Percentiles rank a stretch among this genome's conserved stretches.
phyloP scores from a whole-genome alignment of 768 basidiomycete species.

The Psilocybe tampanensis region DNA sequence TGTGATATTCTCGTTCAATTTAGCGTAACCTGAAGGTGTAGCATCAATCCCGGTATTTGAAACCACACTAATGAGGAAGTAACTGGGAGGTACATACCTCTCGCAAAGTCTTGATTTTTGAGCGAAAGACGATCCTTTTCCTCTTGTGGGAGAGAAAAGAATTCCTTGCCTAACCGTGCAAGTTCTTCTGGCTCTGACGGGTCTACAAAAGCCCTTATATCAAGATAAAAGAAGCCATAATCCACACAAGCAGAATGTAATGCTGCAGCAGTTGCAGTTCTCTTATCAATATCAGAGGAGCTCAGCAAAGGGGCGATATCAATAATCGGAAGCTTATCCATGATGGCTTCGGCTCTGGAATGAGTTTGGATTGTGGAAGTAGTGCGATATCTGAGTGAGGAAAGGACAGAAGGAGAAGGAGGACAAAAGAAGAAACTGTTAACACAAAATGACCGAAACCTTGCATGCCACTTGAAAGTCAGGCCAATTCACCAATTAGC shows the following conservation, averaged over 20 bases:
- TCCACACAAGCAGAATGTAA: conserved; percentile 76
- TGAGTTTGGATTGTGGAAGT: too few species aligned
- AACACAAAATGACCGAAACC: not conserved
- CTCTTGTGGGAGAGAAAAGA: conserved; percentile 73
- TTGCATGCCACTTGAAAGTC: too few species aligned
- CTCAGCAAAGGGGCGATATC: conserved; percentile 67
- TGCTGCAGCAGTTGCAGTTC: conserved; percentile 50
- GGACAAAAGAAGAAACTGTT: not conserved
- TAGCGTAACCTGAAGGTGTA: conserved; percentile 64
- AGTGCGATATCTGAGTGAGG: too few species aligned
- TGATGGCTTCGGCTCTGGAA: too few species aligned
- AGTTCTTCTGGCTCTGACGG: conserved; percentile 66
- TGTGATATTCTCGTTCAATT: conserved; percentile 84
- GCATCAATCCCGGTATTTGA: not conserved
- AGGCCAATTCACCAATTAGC: too few species aligned
- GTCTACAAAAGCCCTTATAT: conserved; percentile 62
- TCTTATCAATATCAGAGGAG: conserved; percentile 34
- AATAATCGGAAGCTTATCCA: conserved; percentile 64
- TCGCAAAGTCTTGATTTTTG: conserved; percentile 66
- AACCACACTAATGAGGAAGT: not conserved
- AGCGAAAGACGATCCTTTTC: conserved; percentile 80
- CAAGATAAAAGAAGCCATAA: conserved; percentile 90
- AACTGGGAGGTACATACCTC: conserved; percentile 52
- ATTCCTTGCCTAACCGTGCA: conserved; percentile 61
- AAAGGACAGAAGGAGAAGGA: not conserved